Base-by-base conservation (phyloP, 306 rosid species). In the Prunus mume region DNA sequence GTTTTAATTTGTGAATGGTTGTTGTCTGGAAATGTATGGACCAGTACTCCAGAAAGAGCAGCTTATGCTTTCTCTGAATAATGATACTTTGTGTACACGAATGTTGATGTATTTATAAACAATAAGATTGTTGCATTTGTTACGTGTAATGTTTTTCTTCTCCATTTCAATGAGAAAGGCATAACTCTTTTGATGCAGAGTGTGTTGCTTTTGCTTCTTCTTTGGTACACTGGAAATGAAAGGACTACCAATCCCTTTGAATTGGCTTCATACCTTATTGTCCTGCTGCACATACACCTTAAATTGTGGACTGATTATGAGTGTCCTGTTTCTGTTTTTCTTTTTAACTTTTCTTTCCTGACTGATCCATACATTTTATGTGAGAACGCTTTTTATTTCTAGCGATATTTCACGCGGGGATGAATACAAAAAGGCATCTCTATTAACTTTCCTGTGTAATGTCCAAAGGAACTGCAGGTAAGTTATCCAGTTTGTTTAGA, bases 21-120 rank as follows among this genome's bases (percentile, higher is more conserved):
- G 41, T 50, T 83, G 82, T 80, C 74, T 55, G 64, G 41, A 56
- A 63, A 65, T 78, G 62, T 71, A 20, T 75, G 65, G 5, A 71
- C 34, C 54, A 17, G 10, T 14, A 61, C 19, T 67, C 30, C 54
- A 24, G 8, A 20, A 38, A 66, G 69, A 20, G 74, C 32, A 22
- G 64, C 46, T 61, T 74, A 1, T 73, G 79, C 71, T 25, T 22
- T 61, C 30, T 24, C 65, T 15, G 46, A 72, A 75, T 78, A 68
- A 65, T 60, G 51, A 22, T 61, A 73, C 57, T 47, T 28, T 79
- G 68, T 65, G 76, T 75, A 78, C 66, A 46, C 15, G 66, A 28
- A 52, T 52, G 58, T 54, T 75, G 78, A 62, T 77, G 25, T 71
- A 32, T 12, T 50, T 50, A 28, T 61, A 60, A 55, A 60, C 38